phyloP scores from a whole-genome alignment of 2,329 filamentous ascomycete genomes.

The Colletotrichum sp. region DNA sequence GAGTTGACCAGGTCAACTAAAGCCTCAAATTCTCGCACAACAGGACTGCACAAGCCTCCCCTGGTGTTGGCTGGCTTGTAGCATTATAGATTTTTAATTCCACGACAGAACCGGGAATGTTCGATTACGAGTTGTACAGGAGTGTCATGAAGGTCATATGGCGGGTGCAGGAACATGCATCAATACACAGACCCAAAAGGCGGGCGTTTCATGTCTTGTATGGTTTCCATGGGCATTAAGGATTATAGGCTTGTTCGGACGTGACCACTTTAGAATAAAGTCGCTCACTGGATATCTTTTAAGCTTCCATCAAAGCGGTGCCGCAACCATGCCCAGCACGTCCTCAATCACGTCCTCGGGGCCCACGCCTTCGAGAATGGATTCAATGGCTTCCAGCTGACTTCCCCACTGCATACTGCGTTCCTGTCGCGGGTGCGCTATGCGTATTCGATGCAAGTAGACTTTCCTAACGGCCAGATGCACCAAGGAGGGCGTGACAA shows the following conservation, averaged over 20 bases:
- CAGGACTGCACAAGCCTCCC: not conserved
- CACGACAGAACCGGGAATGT: constrained; percentile 21
- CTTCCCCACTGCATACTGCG: constrained; percentile 95
- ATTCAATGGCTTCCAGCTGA: constrained; percentile 70
- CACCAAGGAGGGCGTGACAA: constrained; percentile 83
- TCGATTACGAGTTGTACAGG: constrained; percentile 15
- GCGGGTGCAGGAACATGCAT: constrained; percentile 8
- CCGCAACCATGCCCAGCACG: constrained; percentile 62
- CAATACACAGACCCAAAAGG: constrained; percentile 6
- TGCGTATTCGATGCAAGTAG: constrained; percentile 81
- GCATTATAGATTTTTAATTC: constrained; percentile 25
- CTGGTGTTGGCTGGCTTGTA: constrained; percentile 13
- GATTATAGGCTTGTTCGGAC: not conserved
- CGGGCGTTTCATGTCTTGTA: constrained; percentile 15
- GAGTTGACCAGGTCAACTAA: constrained; percentile 76
- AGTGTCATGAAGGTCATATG: constrained; percentile 8
- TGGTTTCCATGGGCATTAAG: constrained; percentile 4
- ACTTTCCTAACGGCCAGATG: constrained; percentile 84
- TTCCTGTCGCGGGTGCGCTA: constrained; percentile 74
- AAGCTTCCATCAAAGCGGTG: constrained; percentile 46
- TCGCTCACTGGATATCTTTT: not conserved
- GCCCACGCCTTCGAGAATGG: constrained; percentile 66
- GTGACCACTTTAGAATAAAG: constrained; percentile 1
- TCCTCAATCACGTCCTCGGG: constrained; percentile 70
- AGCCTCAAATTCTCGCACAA: constrained; percentile 3